Evolutionary conservation across 805 yeast genomes (phyloP).

Genomic region (Wickerhamiella musiphila): DNA sequence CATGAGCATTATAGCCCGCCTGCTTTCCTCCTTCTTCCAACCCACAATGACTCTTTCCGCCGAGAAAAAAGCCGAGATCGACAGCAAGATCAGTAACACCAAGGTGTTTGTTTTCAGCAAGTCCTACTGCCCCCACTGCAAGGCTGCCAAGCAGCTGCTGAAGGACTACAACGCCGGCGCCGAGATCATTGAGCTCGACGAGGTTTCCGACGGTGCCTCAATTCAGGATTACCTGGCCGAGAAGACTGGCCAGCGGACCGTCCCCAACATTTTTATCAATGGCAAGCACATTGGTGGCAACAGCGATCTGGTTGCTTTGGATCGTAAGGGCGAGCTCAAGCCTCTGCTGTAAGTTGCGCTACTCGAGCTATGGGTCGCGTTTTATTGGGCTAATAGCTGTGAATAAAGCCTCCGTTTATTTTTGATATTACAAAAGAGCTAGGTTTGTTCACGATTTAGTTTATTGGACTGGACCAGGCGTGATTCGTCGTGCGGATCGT

Average conservation of each 20-base stretch:
- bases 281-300: conserved; percentile 95
- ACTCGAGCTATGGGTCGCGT: no score
- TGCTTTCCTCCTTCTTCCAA: conserved; percentile 6
- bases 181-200: conserved; percentile 19
- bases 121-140: conserved; percentile 49
- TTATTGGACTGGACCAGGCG: no score
- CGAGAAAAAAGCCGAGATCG: conserved; percentile 26
- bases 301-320: conserved; percentile 65
- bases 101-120: conserved; percentile 72
- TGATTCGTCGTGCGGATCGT: no score
- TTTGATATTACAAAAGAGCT: no score
- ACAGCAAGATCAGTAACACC: conserved; percentile 43
- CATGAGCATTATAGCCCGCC: not conserved
- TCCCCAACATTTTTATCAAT: conserved; percentile 77
- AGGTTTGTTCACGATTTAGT: no score
- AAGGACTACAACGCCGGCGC: conserved; percentile 27
- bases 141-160: conserved; percentile 29
- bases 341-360: conserved; percentile 16
- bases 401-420: no score
- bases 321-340: conserved; percentile 42
- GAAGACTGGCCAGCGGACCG: conserved; percentile 80
- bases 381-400: no score
- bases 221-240: conserved; percentile 64
- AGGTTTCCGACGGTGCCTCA: conserved; percentile 49
- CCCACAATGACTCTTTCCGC: conserved; percentile 12